phyloP scores from a whole-genome alignment of 257 asterid genomes.

The Rhazya stricta region DNA sequence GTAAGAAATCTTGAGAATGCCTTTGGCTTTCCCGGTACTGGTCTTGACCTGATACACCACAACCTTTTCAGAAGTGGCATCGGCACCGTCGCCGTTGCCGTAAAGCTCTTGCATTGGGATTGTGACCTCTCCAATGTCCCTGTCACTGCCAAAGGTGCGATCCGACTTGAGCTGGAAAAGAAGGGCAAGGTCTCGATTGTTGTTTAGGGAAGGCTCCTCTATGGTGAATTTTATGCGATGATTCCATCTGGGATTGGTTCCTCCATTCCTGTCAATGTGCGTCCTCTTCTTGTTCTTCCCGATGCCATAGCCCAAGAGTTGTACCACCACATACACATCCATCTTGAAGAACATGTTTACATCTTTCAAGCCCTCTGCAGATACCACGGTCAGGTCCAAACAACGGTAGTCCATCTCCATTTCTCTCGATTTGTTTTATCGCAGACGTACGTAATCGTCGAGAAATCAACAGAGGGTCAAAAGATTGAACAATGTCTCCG shows the following conservation, averaged over 20 bases:
- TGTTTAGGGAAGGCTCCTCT: conserved; percentile 52
- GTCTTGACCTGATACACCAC: conserved; percentile 55
- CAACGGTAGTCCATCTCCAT: conserved; percentile 26
- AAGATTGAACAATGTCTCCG: neutral
- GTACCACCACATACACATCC: conserved; percentile 31
- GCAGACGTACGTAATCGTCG: neutral
- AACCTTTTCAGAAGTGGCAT: conserved; percentile 24
- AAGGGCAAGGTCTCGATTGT: conserved; percentile 47
- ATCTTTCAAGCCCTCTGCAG: conserved; percentile 33
- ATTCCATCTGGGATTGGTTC: conserved; percentile 38
- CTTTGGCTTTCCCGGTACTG: conserved; percentile 57
- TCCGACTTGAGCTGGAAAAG: conserved; percentile 49
- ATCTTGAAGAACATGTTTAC: conserved; percentile 31
- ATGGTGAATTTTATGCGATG: conserved; percentile 29
- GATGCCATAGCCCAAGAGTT: conserved; percentile 10
- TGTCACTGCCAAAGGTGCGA: conserved; percentile 38
- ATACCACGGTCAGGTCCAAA: conserved; percentile 31
- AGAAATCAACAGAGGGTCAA: neutral
- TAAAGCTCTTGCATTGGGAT: conserved; percentile 55
- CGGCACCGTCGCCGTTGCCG: neutral
- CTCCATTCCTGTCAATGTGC: conserved; percentile 28
- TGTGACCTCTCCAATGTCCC: conserved; percentile 52
- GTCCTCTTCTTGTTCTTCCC: conserved; percentile 27
- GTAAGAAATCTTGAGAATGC: conserved; percentile 58
- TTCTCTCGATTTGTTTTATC: neutral